Conservation (phyloP, 306 rosid genomes). For the Neltuma alba region DNA sequence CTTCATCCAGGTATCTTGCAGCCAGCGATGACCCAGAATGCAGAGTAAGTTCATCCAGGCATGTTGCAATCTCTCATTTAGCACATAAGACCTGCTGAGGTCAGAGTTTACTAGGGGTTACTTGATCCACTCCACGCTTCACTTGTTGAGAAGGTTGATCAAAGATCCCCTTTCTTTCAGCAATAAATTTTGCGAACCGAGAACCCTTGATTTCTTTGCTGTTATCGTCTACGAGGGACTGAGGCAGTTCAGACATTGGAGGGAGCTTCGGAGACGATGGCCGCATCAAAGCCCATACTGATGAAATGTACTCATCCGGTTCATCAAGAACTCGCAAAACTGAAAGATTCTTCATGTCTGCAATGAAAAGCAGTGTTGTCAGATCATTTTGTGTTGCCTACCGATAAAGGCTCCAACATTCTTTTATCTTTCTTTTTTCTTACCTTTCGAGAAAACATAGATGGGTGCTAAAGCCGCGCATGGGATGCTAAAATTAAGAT, state of each 20-base stretch:
- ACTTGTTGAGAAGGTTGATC: conserved; percentile 43
- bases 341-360: conserved; percentile 74
- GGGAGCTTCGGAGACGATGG: conserved; percentile 64
- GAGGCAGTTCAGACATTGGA: conserved; percentile 50
- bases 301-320: conserved; percentile 64
- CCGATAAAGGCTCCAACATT: background rate
- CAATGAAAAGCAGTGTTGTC: conserved; percentile 24
- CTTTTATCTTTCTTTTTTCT: background rate
- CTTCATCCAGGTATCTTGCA: background rate
- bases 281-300: conserved; percentile 86
- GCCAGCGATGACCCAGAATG: background rate
- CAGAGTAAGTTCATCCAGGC: background rate
- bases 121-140: conserved; percentile 41
- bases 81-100: conserved; percentile 13
- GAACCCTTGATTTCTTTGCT: conserved; percentile 67
- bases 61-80: conserved; percentile 24
- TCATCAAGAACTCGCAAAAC: conserved; percentile 66
- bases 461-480: conserved; percentile 76
- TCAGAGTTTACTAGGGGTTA: conserved; percentile 77
- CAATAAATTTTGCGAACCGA: conserved; percentile 77
- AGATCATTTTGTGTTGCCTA: conserved; percentile 6
- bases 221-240: conserved; percentile 42
- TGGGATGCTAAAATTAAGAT: conserved; percentile 96
- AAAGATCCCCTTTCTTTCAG: conserved; percentile 66
- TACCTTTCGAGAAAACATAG: conserved; percentile 73